Evolutionary conservation across 1,284 basidiomycete genomes (phyloP).

Genomic region (Apiotrichum porosum): DNA sequence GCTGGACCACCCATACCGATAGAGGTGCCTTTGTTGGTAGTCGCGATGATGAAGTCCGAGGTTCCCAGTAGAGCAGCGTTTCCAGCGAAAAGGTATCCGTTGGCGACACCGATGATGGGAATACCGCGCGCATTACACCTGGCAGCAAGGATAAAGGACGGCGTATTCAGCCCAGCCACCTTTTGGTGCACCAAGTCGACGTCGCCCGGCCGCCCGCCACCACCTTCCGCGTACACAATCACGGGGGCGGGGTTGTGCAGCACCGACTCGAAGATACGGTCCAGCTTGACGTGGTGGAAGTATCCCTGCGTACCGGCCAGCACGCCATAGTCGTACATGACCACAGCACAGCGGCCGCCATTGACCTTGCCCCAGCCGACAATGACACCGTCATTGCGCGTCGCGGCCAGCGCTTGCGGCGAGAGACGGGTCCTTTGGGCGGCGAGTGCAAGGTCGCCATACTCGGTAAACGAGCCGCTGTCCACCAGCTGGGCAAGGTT

Average conservation of each 20-base stretch:
- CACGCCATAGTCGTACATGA: conserved; percentile 19
- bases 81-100: conserved; percentile 17
- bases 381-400: conserved; percentile 19
- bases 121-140: conserved; percentile 17
- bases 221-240: conserved; percentile 18
- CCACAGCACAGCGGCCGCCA: conserved; percentile 8
- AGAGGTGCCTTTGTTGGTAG: conserved; percentile 10
- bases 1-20: conserved; percentile 20
- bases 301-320: conserved; percentile 18
- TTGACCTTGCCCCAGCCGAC: conserved; percentile 21
- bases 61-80: conserved; percentile 14
- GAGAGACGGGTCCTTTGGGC: conserved; percentile 13
- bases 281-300: conserved; percentile 20
- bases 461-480: conserved; percentile 15
- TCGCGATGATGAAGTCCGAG: conserved; percentile 17
- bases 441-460: conserved; percentile 14
- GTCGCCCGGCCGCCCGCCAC: conserved; percentile 17
- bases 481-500: conserved; percentile 19
- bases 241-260: conserved; percentile 17
- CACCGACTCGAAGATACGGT: conserved; percentile 15
- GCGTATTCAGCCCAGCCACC: conserved; percentile 12
- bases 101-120: conserved; percentile 16
- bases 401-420: conserved; percentile 8
- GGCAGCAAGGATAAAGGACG: conserved; percentile 12
- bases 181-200: conserved; percentile 13